phyloP scores from a whole-genome alignment of 805 yeast genomes.

The Ogataea thermomethanolica region DNA sequence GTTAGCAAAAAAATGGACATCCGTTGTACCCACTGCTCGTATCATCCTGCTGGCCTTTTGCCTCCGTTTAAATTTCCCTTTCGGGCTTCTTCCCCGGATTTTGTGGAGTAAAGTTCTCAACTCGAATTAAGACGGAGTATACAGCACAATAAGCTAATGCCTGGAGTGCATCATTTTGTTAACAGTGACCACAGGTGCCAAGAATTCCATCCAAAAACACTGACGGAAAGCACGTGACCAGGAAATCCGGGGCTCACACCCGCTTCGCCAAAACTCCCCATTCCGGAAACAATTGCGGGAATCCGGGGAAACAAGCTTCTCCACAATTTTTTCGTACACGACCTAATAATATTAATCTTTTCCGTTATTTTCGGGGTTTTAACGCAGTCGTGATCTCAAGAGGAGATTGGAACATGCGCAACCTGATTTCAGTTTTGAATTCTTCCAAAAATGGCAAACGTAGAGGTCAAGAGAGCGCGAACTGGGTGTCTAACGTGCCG shows the following conservation, averaged over 20 bases:
- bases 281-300: background rate
- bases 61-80: constrained; percentile 1
- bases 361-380: background rate
- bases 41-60: too few relatives aligned
- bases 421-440: too few relatives aligned
- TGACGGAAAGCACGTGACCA: too few relatives aligned
- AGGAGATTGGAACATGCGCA: too few relatives aligned
- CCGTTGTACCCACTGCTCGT: too few relatives aligned
- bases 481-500: constrained; percentile 51
- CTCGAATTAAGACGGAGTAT: constrained; percentile 27
- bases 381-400: too few relatives aligned
- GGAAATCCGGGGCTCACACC: too few relatives aligned
- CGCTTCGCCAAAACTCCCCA: background rate
- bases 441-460: background rate
- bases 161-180: too few relatives aligned
- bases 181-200: too few relatives aligned
- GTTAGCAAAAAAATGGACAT: too few relatives aligned
- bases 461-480: constrained; percentile 16
- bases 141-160: too few relatives aligned
- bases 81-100: constrained; percentile 2
- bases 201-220: too few relatives aligned
- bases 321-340: background rate
- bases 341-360: background rate
- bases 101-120: background rate
- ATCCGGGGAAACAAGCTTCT: background rate